Evolutionary conservation across 495 filamentous ascomycete species (phyloP).

Genomic region (Neurospora sp.): DNA sequence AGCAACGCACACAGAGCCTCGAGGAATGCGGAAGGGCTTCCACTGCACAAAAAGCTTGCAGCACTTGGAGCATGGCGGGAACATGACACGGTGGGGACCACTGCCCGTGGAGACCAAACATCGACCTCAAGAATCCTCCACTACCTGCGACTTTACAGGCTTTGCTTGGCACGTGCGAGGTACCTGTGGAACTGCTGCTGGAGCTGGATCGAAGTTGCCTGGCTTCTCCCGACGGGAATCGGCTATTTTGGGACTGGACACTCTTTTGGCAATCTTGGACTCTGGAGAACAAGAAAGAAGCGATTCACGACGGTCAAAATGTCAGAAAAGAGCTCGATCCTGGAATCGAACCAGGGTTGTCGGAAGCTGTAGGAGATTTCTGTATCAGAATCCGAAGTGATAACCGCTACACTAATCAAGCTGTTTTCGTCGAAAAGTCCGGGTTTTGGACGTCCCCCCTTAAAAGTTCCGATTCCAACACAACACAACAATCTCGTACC

Average conservation of each 20-base stretch:
- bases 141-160: not conserved
- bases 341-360: not conserved
- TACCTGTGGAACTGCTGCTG: not conserved
- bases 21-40: not conserved
- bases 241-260: not conserved
- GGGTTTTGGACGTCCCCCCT: not conserved
- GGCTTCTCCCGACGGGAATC: not conserved
- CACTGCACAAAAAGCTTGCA: not conserved
- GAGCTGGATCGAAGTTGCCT: not conserved
- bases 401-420: not conserved
- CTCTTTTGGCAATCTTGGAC: not conserved
- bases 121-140: not conserved
- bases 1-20: not conserved
- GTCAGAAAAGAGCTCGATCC: not conserved
- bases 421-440: not conserved
- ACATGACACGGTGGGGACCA: not conserved
- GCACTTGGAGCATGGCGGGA: not conserved
- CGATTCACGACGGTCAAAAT: not conserved
- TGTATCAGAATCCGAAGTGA: constrained; percentile 1
- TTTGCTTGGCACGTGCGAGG: not conserved
- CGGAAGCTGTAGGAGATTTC: not conserved
- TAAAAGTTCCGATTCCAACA: not conserved
- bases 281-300: not conserved
- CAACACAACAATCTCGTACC: not conserved
- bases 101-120: not conserved